phyloP scores from a whole-genome alignment of 257 asterid species.

The Gentiana macrophylla region DNA sequence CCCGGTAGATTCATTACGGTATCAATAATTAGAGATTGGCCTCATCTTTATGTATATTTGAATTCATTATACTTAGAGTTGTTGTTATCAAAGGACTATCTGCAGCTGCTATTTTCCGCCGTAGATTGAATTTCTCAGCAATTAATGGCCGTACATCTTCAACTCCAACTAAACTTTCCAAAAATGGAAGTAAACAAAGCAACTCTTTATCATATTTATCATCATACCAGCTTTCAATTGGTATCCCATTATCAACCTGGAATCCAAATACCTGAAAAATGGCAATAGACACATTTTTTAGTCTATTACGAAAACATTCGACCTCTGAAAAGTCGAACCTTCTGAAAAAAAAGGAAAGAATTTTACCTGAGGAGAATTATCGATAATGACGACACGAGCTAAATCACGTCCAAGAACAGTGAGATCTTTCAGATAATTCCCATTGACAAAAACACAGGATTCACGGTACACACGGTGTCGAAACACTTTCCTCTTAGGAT shows the following conservation, averaged over 20 bases:
- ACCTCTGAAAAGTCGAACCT: too few relatives aligned
- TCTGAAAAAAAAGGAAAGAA: background rate
- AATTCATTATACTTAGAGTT: too few relatives aligned
- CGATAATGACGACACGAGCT: slow-evolving; percentile 68
- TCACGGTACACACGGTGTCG: slow-evolving; percentile 97
- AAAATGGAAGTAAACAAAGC: slow-evolving; percentile 69
- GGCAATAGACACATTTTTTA: background rate
- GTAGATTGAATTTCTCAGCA: slow-evolving; percentile 62
- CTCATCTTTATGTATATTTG: too few relatives aligned
- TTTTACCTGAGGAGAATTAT: slow-evolving; percentile 96
- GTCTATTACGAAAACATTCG: too few relatives aligned
- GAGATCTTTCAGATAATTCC: slow-evolving; percentile 87
- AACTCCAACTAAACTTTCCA: slow-evolving; percentile 75
- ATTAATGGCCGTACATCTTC: slow-evolving; percentile 80
- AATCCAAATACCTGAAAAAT: slow-evolving; percentile 81
- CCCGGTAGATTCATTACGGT: too few relatives aligned
- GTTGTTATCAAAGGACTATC: slow-evolving; percentile 38
- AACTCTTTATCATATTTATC: slow-evolving; percentile 63
- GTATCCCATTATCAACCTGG: slow-evolving; percentile 98
- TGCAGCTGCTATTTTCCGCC: slow-evolving; percentile 67
- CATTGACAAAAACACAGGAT: slow-evolving; percentile 82
- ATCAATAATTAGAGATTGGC: too few relatives aligned
- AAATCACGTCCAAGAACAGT: slow-evolving; percentile 98
- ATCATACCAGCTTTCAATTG: slow-evolving; percentile 96
- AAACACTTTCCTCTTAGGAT: slow-evolving; percentile 81